phyloP scores from a whole-genome alignment of 2,329 filamentous ascomycete genomes.

The Verticillium nonalfalfae region DNA sequence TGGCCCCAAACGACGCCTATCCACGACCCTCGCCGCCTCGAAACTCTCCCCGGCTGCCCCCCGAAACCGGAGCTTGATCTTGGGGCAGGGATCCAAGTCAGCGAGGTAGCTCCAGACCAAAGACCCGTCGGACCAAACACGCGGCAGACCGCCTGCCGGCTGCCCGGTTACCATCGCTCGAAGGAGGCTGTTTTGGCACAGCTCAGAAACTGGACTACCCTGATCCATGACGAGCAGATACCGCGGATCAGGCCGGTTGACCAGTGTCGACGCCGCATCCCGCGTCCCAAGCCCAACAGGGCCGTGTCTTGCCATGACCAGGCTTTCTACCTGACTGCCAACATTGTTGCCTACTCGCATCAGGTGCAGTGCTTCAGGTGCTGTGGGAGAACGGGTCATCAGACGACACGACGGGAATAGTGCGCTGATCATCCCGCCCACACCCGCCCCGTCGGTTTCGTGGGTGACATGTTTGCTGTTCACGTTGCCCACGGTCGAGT shows the following conservation, averaged over 20 bases:
- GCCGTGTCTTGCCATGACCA: background rate
- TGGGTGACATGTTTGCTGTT: background rate
- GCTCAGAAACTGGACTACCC: background rate
- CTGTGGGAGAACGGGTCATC: background rate
- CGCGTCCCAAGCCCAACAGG: background rate
- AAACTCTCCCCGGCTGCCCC: background rate
- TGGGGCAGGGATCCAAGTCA: background rate
- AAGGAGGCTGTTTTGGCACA: background rate
- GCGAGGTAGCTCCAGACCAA: too few relatives aligned
- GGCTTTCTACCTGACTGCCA: background rate
- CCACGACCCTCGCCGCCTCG: background rate
- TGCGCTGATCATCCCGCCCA: background rate
- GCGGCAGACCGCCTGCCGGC: background rate
- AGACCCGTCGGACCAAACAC: background rate
- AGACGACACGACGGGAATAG: background rate
- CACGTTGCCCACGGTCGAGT: background rate
- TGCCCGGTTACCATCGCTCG: background rate
- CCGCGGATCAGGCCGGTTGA: background rate
- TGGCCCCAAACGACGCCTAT: background rate
- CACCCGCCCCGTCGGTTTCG: background rate
- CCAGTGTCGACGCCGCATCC: background rate
- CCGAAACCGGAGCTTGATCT: background rate
- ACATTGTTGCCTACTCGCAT: background rate
- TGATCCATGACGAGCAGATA: background rate
- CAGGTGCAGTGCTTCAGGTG: background rate